Evolutionary conservation across 495 filamentous ascomycete species (phyloP).

Genomic region (Saxispiralis lemnorum): DNA sequence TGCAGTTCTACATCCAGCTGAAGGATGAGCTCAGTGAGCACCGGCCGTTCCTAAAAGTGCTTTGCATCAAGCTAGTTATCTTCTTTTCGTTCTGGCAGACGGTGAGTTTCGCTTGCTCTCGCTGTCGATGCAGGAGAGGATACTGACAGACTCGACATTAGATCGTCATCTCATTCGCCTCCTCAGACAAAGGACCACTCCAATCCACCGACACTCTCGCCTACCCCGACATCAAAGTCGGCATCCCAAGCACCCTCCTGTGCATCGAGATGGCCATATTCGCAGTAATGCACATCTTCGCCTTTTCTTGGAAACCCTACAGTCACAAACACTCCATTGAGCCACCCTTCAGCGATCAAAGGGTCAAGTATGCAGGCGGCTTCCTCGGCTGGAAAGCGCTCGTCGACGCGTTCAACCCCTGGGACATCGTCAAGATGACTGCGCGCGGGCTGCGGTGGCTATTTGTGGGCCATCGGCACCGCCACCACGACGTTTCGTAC

Average conservation of each 20-base stretch:
- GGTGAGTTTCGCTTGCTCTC: conserved; percentile 20
- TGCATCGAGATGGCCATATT: conserved; percentile 84
- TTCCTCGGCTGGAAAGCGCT: conserved; percentile 31
- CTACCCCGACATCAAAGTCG: conserved; percentile 60
- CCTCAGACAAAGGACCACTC: conserved; percentile 39
- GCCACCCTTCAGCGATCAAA: conserved; percentile 23
- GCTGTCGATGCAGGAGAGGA: not conserved
- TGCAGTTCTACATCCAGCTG: conserved; percentile 76
- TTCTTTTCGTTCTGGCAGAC: conserved; percentile 91
- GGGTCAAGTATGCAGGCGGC: no score
- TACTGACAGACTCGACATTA: conserved; percentile 12
- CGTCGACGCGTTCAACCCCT: conserved; percentile 58
- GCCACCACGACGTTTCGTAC: conserved; percentile 37
- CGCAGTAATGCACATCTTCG: conserved; percentile 59
- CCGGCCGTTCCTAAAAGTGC: conserved; percentile 61
- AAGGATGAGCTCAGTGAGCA: conserved; percentile 49
- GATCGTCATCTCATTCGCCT: conserved; percentile 52
- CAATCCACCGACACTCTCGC: conserved; percentile 42
- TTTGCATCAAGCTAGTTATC: conserved; percentile 84
- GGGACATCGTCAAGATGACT: conserved; percentile 66
- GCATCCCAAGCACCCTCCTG: conserved; percentile 60
- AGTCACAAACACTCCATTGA: conserved; percentile 9
- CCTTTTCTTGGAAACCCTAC: conserved; percentile 64
- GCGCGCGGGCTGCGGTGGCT: conserved; percentile 67
- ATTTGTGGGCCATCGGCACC: conserved; percentile 47